Evolutionary conservation across 208 protist species (phyloP).

Genomic region (Leishmania turanica): DNA sequence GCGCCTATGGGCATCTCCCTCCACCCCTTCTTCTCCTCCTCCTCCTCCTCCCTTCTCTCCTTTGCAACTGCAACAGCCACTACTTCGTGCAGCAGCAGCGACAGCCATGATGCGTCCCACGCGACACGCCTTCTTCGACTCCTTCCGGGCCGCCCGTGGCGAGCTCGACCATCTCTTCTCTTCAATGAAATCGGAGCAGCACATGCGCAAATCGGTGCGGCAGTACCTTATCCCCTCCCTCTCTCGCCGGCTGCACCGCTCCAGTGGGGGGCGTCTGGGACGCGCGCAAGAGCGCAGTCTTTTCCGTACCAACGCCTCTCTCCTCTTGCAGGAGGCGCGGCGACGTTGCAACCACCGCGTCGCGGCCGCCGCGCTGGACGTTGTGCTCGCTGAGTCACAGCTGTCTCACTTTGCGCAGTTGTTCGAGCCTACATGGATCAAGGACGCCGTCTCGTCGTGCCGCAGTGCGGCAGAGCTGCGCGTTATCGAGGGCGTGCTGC

Average conservation of each 20-base stretch:
- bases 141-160: constrained; percentile 48
- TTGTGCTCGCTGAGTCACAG: constrained; percentile 35
- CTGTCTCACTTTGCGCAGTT: constrained; percentile 17
- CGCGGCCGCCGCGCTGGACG: constrained; percentile 45
- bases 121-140: constrained; percentile 39
- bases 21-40: neutral
- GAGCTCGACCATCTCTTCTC: constrained; percentile 54
- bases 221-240: constrained; percentile 35
- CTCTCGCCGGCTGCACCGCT: constrained; percentile 20
- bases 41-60: neutral
- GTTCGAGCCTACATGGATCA: constrained; percentile 66
- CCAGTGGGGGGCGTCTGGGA: constrained; percentile 17
- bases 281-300: constrained; percentile 51
- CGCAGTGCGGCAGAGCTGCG: constrained; percentile 47
- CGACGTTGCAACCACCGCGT: constrained; percentile 39
- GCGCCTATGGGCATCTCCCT: neutral
- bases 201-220: constrained; percentile 35
- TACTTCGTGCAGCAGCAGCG: neutral
- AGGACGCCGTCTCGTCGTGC: constrained; percentile 68
- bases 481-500: constrained; percentile 41
- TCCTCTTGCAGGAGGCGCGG: constrained; percentile 77
- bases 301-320: constrained; percentile 45
- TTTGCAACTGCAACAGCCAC: neutral
- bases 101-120: constrained; percentile 18
- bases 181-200: constrained; percentile 36